These are phyloP conservation scores for Hymenoscyphus albidus DNA, from an alignment of 2,329 filamentous ascomycete species.

Conservation along the genomic window DNA sequence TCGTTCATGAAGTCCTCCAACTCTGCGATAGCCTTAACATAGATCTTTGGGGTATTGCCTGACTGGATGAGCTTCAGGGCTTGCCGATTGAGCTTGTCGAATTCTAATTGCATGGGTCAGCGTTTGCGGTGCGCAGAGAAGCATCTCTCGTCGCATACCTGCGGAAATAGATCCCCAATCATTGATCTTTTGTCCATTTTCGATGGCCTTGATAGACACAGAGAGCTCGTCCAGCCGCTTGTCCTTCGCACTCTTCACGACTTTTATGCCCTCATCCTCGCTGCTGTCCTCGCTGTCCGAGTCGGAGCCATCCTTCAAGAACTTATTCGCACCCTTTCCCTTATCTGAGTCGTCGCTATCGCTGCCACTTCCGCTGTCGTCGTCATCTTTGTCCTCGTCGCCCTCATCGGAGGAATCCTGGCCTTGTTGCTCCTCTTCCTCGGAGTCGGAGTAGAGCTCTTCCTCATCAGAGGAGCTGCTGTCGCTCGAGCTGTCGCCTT, in stretches of 20 bases:
- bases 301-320: constrained; percentile 70
- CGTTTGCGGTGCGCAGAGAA: constrained; percentile 5
- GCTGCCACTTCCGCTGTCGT: constrained; percentile 54
- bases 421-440: constrained; percentile 59
- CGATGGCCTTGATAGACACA: constrained; percentile 81
- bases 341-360: constrained; percentile 62
- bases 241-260: constrained; percentile 97
- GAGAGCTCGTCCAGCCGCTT: constrained; percentile 95
- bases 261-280: constrained; percentile 78
- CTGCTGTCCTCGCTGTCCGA: constrained; percentile 78
- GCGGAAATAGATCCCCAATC: constrained; percentile 92
- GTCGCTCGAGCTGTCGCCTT: constrained; percentile 93
- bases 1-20: constrained; percentile 94
- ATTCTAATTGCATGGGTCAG: constrained; percentile 56
- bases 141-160: constrained; percentile 53
- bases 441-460: constrained; percentile 70
- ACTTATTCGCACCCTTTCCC: constrained; percentile 70
- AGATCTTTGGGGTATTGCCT: constrained; percentile 80
- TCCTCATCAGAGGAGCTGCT: constrained; percentile 92
- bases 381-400: constrained; percentile 43
- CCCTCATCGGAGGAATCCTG: constrained; percentile 45
- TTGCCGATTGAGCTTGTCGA: constrained; percentile 90
- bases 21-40: constrained; percentile 89
- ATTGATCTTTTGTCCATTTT: constrained; percentile 95
- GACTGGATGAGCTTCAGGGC: constrained; percentile 73